These are phyloP conservation scores for Eucalyptus viminalis DNA, from an alignment of 345 rosid genomes.

Conservation along the genomic window DNA sequence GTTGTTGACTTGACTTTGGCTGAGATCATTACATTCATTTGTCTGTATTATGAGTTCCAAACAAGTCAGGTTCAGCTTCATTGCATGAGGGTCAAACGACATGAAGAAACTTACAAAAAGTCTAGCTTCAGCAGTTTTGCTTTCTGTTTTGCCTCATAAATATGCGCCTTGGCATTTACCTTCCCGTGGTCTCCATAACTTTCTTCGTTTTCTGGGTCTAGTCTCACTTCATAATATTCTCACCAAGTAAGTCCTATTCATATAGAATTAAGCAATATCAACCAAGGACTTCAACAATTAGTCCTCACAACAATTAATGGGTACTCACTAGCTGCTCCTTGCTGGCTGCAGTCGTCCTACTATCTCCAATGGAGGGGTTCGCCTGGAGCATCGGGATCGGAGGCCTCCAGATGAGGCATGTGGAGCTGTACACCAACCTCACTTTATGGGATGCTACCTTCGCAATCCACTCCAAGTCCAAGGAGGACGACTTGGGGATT, in stretches of 20 bases:
- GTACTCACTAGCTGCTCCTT: not conserved
- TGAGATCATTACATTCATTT: not conserved
- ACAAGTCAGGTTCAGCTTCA: not conserved
- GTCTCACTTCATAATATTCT: not conserved
- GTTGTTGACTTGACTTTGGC: not conserved
- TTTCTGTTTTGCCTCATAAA: not conserved
- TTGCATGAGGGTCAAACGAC: not conserved
- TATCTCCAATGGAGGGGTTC: not conserved
- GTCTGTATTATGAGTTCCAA: not conserved
- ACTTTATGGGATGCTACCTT: not conserved
- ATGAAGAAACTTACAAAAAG: not conserved
- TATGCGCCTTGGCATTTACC: not conserved
- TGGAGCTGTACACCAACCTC: not conserved
- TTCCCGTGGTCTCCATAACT: not conserved
- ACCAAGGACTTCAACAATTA: not conserved
- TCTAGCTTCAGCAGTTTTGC: no score
- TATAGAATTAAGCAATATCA: not conserved
- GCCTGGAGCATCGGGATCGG: not conserved
- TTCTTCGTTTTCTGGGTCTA: not conserved
- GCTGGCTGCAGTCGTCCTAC: not conserved
- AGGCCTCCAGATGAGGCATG: not conserved
- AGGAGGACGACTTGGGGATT: not conserved
- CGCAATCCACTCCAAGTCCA: not conserved
- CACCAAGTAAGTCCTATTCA: not conserved
- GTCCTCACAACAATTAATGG: not conserved